Percentiles rank a stretch among this genome's conserved stretches.
These are phyloP conservation scores for Wickerhamiella domercqiae DNA, from an alignment of 805 yeast species.

Conservation along the genomic window DNA sequence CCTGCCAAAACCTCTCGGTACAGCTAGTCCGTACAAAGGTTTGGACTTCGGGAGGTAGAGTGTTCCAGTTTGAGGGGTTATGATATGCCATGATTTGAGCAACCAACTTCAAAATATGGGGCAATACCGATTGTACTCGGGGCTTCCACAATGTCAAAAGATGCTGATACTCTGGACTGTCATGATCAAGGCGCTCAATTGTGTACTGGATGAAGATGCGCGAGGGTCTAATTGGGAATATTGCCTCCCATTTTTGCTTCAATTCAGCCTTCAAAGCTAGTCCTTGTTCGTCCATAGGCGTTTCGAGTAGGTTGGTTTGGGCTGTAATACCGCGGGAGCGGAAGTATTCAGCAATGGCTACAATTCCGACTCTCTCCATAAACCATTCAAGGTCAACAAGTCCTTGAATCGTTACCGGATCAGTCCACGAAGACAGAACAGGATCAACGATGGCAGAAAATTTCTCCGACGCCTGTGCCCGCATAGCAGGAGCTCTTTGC, in stretches of 20 bases:
- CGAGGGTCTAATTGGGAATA: conserved; percentile 92
- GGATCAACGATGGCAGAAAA: conserved; percentile 87
- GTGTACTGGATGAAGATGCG: conserved; percentile 90
- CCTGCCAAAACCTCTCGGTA: conserved; percentile 95
- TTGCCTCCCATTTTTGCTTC: conserved; percentile 82
- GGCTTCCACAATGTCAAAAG: conserved; percentile 80
- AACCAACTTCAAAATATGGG: conserved; percentile 73
- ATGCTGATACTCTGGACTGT: conserved; percentile 55
- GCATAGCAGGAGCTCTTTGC: conserved; percentile 44
- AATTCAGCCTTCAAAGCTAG: conserved; percentile 55
- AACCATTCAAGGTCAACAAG: conserved; percentile 87
- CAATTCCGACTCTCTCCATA: conserved; percentile 94
- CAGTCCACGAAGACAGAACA: conserved; percentile 83
- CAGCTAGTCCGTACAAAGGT: conserved; percentile 81
- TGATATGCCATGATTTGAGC: conserved; percentile 90
- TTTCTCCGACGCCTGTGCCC: conserved; percentile 52
- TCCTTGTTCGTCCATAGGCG: conserved; percentile 86
- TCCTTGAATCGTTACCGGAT: conserved; percentile 80
- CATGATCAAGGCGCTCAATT: conserved; percentile 75
- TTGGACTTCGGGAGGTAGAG: conserved; percentile 77
- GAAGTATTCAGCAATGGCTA: conserved; percentile 82
- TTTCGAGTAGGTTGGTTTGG: conserved; percentile 53
- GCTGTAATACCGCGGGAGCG: conserved; percentile 68
- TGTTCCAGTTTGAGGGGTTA: conserved; percentile 82
- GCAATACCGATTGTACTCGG: conserved; percentile 77